phyloP scores from a whole-genome alignment of 2,329 filamentous ascomycete species.

The Phyllosticta citrichinensis region DNA sequence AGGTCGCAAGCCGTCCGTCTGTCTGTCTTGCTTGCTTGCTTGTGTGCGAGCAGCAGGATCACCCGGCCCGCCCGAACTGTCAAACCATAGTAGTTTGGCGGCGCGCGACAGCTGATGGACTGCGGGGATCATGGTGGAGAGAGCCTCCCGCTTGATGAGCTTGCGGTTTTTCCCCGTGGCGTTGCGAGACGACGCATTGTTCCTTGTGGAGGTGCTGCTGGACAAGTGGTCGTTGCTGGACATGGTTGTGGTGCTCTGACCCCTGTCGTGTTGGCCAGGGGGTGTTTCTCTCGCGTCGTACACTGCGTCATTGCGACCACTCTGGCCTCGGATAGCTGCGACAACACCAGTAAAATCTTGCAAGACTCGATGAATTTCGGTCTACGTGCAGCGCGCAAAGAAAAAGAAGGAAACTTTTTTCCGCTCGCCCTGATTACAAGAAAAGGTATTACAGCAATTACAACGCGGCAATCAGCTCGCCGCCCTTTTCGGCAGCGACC shows the following conservation, averaged over 20 bases:
- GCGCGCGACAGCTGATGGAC: too few relatives aligned
- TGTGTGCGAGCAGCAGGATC: too few relatives aligned
- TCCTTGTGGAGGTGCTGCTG: too few relatives aligned
- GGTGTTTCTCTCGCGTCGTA: background rate
- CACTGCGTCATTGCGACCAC: background rate
- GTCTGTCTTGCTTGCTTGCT: too few relatives aligned
- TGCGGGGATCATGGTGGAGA: too few relatives aligned
- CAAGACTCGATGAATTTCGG: background rate
- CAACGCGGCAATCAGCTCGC: conserved; percentile 37
- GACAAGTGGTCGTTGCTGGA: too few relatives aligned
- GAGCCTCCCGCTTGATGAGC: too few relatives aligned
- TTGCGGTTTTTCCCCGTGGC: too few relatives aligned
- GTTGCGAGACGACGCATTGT: too few relatives aligned
- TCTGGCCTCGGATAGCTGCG: background rate
- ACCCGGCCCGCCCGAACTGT: too few relatives aligned
- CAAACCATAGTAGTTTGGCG: too few relatives aligned
- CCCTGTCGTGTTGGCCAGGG: background rate
- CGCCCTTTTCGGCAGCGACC: conserved; percentile 43
- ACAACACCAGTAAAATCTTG: background rate
- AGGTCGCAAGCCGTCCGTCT: too few relatives aligned
- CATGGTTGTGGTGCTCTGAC: background rate
- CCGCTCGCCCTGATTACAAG: background rate
- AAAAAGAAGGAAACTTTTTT: background rate
- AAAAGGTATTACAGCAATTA: background rate
- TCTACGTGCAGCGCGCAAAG: background rate